Evolutionary conservation across 176 grass and related monocot species (phyloP).

Genomic region (Avena sativa): DNA sequence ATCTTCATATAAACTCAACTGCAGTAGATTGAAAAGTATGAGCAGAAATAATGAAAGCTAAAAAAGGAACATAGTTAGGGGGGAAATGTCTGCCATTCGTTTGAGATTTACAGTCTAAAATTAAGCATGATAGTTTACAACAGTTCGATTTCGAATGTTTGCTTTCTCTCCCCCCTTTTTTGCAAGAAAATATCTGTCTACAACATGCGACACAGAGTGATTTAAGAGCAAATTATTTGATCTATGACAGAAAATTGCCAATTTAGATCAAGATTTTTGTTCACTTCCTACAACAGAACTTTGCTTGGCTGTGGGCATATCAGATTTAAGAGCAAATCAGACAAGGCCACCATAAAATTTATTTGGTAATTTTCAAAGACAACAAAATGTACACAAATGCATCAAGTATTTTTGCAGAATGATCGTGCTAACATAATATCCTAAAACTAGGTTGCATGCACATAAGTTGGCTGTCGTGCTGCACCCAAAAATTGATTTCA

Average conservation of each 20-base stretch:
- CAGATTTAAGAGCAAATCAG: slow-evolving; percentile 15
- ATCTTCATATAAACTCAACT: slow-evolving; percentile 98
- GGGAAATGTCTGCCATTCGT: slow-evolving; percentile 7
- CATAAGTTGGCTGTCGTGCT: background rate
- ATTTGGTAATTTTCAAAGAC: background rate
- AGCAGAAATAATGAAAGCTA: background rate
- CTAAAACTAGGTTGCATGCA: background rate
- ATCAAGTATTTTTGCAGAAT: slow-evolving; percentile 10
- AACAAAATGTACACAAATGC: background rate
- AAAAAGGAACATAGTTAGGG: slow-evolving; percentile 5
- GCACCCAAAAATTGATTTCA: background rate
- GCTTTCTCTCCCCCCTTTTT: background rate
- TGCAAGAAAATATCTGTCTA: background rate
- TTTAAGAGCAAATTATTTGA: no score
- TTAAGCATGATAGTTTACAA: slow-evolving; percentile 7
- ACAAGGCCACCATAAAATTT: background rate
- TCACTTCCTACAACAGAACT: background rate
- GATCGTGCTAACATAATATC: background rate
- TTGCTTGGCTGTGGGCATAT: slow-evolving; percentile 1
- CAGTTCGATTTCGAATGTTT: background rate
- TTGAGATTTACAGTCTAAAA: background rate
- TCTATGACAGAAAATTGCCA: background rate
- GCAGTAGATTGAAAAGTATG: slow-evolving; percentile 55
- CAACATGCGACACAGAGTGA: background rate
- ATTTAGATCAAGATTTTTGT: background rate